Evolutionary conservation across 73 alveolate genomes (phyloP), one percentile per base, ranked within the genome.

Genomic region (Effrenium voratum): DNA sequence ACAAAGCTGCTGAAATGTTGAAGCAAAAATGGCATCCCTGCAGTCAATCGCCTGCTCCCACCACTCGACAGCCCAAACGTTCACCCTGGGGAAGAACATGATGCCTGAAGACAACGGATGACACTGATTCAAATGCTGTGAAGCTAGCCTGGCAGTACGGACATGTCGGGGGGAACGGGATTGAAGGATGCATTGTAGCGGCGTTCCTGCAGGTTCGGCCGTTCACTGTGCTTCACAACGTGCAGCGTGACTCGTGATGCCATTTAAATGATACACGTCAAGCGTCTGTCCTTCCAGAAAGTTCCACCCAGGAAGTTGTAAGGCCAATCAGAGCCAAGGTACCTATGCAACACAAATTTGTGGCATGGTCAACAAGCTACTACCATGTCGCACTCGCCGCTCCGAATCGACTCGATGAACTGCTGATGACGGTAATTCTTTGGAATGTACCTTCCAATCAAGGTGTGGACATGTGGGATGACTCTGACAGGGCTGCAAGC

Each of bases 21-120:
- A n/a, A 57, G 28, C 28, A 22, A 57, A 57, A 30, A 22, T 57
- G 72, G 16, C 1, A 30, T 57, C 28, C 28, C n/a, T 57, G 16
- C 72, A 57, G 72, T 22, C 72, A 32, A 19, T 30, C 34, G 84
- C 96, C 96, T 90, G 96, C 75, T 90, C 96, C 85, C 87, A 52
- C 98, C 98, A 91, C 81, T 91, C 98, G 70, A 75, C 91, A 15
- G 80, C 73, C 98, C 98, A 91, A 16, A 91, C 81, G 30, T 91
- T 91, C 38, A 44, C 41, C 76, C 85, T 34, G 5, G 91, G 5
- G 81, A 49, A 73, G 91, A 73, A 91, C 40, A n/a, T 34, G 41
- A 91, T 82, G 16, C 98, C 98, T 90, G 66, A 49, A 2, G 28
- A 32, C 5, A 32, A 6, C 28, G 19, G 6, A n/a, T 3, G 26